Percentiles rank a stretch among this genome's conserved stretches.
These are phyloP conservation scores for Xerocomus alliaceus DNA, from an alignment of 1,284 basidiomycete species.

Conservation along the genomic window DNA sequence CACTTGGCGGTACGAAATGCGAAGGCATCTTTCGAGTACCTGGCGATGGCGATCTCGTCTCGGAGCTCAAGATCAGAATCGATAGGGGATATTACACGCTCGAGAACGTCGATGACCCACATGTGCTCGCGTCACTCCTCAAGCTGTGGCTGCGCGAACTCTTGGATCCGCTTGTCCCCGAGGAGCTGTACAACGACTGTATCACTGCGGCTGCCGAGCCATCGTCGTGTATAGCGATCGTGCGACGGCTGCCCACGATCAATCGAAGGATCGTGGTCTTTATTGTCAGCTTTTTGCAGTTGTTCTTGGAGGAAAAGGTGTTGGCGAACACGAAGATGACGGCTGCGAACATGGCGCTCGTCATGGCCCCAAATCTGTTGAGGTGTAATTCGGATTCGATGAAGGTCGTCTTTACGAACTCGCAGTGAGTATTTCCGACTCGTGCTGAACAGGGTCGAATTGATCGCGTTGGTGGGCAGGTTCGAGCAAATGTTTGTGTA, in stretches of 20 bases:
- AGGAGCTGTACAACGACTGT: conserved; percentile 88
- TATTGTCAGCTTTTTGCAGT: conserved; percentile 86
- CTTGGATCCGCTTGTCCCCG: conserved; percentile 85
- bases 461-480: conserved; percentile 44
- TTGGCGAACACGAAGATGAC: conserved; percentile 86
- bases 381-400: conserved; percentile 84
- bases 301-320: conserved; percentile 81
- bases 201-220: conserved; percentile 72
- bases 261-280: conserved; percentile 86
- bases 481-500: conserved; percentile 89
- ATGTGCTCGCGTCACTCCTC: conserved; percentile 85
- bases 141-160: conserved; percentile 94
- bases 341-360: conserved; percentile 74
- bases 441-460: conserved; percentile 3
- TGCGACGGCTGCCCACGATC: conserved; percentile 79
- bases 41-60: conserved; percentile 85
- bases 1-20: conserved; percentile 80
- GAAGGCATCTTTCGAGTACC: conserved; percentile 93
- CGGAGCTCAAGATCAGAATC: conserved; percentile 85
- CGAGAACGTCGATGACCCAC: conserved; percentile 85
- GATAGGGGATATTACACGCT: conserved; percentile 90
- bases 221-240: conserved; percentile 72
- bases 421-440: conserved; percentile 63
- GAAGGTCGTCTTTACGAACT: conserved; percentile 86
- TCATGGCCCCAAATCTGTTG: conserved; percentile 89